Percentiles rank a stretch among this genome's conserved stretches.
These are phyloP conservation scores for Lasiodiplodia sp. DNA, from an alignment of 2,329 filamentous ascomycete species.

Conservation along the genomic window DNA sequence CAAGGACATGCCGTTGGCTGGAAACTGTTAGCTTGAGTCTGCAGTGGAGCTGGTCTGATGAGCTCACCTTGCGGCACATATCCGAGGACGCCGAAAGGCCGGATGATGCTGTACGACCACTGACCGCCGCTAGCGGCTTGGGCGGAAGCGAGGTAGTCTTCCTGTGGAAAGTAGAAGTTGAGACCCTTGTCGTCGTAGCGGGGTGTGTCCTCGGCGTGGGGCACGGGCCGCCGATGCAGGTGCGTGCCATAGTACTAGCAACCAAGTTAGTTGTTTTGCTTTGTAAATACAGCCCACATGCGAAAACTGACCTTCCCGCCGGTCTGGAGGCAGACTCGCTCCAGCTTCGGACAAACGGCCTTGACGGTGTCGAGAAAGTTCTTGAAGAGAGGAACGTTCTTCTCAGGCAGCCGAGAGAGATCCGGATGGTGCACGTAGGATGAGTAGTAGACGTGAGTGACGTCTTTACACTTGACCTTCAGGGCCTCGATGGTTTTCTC, in stretches of 20 bases:
- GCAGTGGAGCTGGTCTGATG: no score
- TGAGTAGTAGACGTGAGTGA: slow-evolving; percentile 46
- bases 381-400: slow-evolving; percentile 42
- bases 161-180: slow-evolving; percentile 35
- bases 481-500: slow-evolving; percentile 29
- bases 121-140: slow-evolving; percentile 31
- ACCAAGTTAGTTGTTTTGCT: no score
- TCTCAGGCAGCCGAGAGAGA: slow-evolving; percentile 37
- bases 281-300: neutral
- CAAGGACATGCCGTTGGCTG: slow-evolving; percentile 49
- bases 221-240: slow-evolving; percentile 26
- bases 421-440: slow-evolving; percentile 45
- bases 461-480: slow-evolving; percentile 35
- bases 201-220: slow-evolving; percentile 26
- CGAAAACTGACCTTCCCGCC: slow-evolving; percentile 19
- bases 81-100: slow-evolving; percentile 41
- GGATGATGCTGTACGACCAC: slow-evolving; percentile 43
- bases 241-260: neutral
- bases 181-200: slow-evolving; percentile 23
- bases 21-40: neutral
- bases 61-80: slow-evolving; percentile 32
- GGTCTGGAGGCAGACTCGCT: slow-evolving; percentile 36
- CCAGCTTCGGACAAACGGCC: slow-evolving; percentile 35
- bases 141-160: slow-evolving; percentile 30
- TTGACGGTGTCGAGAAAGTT: slow-evolving; percentile 43